These are phyloP conservation scores for Obba rivulosa DNA, from an alignment of 768 basidiomycete genomes.

Conservation along the genomic window DNA sequence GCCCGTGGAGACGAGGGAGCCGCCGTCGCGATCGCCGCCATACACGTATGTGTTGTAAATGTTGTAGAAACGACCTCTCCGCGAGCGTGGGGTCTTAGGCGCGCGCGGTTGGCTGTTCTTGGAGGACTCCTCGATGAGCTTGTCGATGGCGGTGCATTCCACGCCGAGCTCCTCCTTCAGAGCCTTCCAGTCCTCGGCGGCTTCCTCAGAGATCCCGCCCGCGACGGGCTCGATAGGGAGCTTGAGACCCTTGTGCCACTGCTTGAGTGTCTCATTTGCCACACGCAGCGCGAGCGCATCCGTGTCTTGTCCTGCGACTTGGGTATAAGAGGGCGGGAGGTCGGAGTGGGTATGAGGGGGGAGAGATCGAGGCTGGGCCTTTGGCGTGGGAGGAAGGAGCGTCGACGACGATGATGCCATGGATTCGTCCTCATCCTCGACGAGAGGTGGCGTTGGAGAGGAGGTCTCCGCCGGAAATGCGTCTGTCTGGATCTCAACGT, in stretches of 20 bases:
- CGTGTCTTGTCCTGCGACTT: constrained; percentile 38
- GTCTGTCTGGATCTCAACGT: constrained; percentile 65
- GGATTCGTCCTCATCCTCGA: constrained; percentile 41
- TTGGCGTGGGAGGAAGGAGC: constrained; percentile 65
- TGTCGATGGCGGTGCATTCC: constrained; percentile 72
- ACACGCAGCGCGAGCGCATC: constrained; percentile 44
- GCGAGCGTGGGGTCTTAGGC: constrained; percentile 18
- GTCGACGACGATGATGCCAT: constrained; percentile 73
- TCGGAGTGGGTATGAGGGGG: constrained; percentile 34
- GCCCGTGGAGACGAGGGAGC: constrained; percentile 25
- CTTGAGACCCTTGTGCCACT: constrained; percentile 62
- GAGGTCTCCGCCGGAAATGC: constrained; percentile 28
- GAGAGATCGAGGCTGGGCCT: constrained; percentile 36
- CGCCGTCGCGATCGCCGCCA: constrained; percentile 34
- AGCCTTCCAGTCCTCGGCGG: constrained; percentile 71
- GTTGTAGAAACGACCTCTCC: constrained; percentile 66
- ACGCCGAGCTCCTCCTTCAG: constrained; percentile 77
- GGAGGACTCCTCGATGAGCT: constrained; percentile 47
- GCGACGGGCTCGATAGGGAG: constrained; percentile 37
- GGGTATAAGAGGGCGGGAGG: constrained; percentile 70
- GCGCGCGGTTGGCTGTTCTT: constrained; percentile 28
- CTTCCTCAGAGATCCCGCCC: constrained; percentile 61
- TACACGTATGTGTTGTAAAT: constrained; percentile 76
- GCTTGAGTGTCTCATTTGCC: constrained; percentile 54
- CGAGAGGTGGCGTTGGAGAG: constrained; percentile 39